These are phyloP conservation scores for Acanthamoeba sp. DNA, from an alignment of 208 protist species.

Conservation along the genomic window DNA sequence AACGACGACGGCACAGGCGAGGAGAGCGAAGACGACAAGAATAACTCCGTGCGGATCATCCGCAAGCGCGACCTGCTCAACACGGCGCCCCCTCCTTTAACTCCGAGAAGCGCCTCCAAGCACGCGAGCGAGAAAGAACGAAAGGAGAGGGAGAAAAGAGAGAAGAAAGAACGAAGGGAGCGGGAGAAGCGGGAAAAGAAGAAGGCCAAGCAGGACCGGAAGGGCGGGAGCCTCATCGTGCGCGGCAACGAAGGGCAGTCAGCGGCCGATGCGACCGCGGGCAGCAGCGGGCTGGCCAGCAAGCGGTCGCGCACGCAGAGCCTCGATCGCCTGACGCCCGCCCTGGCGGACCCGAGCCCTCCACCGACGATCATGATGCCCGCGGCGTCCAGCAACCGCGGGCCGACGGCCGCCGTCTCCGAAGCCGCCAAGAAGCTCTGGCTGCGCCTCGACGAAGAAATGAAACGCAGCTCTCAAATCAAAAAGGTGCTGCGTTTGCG, in stretches of 20 bases:
- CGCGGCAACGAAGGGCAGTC: background rate
- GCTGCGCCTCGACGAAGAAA: slow-evolving; percentile 42
- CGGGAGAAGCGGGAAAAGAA: slow-evolving; percentile 3
- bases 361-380: background rate
- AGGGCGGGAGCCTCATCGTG: slow-evolving; percentile 7
- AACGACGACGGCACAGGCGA: background rate
- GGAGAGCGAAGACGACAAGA: slow-evolving; percentile 11
- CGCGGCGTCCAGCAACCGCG: background rate
- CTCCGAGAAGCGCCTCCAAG: background rate
- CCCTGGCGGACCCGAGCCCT: background rate
- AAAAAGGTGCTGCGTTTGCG: background rate
- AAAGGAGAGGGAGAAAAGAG: slow-evolving; percentile 4
- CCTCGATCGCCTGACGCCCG: background rate
- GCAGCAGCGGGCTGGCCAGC: background rate
- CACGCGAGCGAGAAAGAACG: slow-evolving; percentile 19
- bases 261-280: background rate
- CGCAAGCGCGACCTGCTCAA: background rate
- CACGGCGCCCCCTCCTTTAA: background rate
- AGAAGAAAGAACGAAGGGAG: slow-evolving; percentile 54
- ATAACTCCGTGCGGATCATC: slow-evolving; percentile 5
- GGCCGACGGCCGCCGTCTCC: background rate
- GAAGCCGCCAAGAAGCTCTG: slow-evolving; percentile 47
- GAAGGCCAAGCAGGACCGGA: background rate
- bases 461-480: background rate
- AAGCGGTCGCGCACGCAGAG: slow-evolving; percentile 14